Conservation (phyloP, 805 yeast genomes). For the Monosporozyma solicola region DNA sequence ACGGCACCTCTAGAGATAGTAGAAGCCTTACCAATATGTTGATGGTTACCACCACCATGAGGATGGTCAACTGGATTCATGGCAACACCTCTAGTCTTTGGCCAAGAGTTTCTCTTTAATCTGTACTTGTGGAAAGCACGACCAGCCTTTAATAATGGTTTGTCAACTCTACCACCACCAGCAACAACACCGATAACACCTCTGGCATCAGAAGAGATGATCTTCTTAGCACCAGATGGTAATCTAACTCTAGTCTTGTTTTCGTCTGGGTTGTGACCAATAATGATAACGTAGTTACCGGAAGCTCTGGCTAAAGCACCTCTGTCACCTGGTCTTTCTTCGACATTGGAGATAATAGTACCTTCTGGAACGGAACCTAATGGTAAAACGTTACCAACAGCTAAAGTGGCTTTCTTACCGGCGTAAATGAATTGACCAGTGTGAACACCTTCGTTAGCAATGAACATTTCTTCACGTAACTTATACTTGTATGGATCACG, state of each 20-base stretch:
- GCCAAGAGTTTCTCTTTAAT: slow-evolving; percentile 99
- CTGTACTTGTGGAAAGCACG: slow-evolving; percentile 99
- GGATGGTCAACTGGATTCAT: slow-evolving; percentile 99
- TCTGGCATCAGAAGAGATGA: slow-evolving; percentile 91
- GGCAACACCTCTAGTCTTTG: slow-evolving; percentile 99
- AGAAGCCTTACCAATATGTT: slow-evolving; percentile 99
- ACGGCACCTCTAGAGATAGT: slow-evolving; percentile 99
- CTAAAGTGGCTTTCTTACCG: slow-evolving; percentile 96
- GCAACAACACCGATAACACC: slow-evolving; percentile 99
- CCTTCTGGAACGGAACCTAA: slow-evolving; percentile 98
- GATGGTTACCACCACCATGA: slow-evolving; percentile 99
- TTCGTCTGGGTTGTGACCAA: slow-evolving; percentile 99
- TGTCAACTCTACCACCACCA: slow-evolving; percentile 99
- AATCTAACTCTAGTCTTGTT: slow-evolving; percentile 98
- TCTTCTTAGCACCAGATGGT: slow-evolving; percentile 98
- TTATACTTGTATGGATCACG: slow-evolving; percentile 99
- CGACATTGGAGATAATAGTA: slow-evolving; percentile 97
- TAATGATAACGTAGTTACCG: slow-evolving; percentile 97
- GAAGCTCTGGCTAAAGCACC: slow-evolving; percentile 99
- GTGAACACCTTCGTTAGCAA: slow-evolving; percentile 99
- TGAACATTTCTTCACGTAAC: slow-evolving; percentile 95
- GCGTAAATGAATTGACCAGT: slow-evolving; percentile 99
- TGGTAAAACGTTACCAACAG: slow-evolving; percentile 95
- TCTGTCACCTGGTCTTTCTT: slow-evolving; percentile 98
- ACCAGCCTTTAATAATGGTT: slow-evolving; percentile 99